Percentiles rank a stretch among this genome's conserved stretches.
These are phyloP conservation scores for Elongisporangium undulatum DNA, from an alignment of 352 stramenopile genomes.

Conservation along the genomic window DNA sequence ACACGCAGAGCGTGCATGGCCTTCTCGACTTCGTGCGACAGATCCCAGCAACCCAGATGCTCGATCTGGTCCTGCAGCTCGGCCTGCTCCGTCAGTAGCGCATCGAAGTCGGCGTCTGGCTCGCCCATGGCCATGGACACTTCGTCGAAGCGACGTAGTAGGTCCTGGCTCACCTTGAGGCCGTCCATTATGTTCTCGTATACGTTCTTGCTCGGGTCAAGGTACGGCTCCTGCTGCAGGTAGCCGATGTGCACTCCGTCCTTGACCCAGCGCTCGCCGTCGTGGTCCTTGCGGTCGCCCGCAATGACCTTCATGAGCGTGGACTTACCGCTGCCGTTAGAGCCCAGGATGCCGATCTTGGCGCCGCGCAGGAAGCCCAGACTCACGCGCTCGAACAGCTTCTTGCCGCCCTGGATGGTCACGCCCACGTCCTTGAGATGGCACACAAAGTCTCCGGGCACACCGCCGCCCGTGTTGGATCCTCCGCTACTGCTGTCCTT, in stretches of 20 bases:
- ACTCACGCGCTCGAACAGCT: constrained; percentile 78
- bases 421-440: constrained; percentile 71
- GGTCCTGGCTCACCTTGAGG: constrained; percentile 74
- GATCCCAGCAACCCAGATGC: constrained; percentile 75
- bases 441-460: constrained; percentile 82
- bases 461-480: constrained; percentile 68
- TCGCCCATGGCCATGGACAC: constrained; percentile 89
- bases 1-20: constrained; percentile 79
- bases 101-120: constrained; percentile 87
- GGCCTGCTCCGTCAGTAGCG: constrained; percentile 77
- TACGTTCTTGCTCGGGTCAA: constrained; percentile 83
- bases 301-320: constrained; percentile 96
- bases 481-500: constrained; percentile 11
- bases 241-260: constrained; percentile 85
- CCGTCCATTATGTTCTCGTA: constrained; percentile 91
- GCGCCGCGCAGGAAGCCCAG: constrained; percentile 86
- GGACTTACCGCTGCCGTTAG: constrained; percentile 95
- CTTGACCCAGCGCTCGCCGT: constrained; percentile 88
- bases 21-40: constrained; percentile 79
- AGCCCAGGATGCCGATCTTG: constrained; percentile 94
- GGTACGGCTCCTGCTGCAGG: constrained; percentile 79
- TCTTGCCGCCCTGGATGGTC: constrained; percentile 77
- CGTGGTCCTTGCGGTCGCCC: constrained; percentile 83
- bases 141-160: constrained; percentile 82
- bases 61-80: constrained; percentile 87